phyloP scores from a whole-genome alignment of 2,329 filamentous ascomycete genomes.

The Colletotrichum phormii region DNA sequence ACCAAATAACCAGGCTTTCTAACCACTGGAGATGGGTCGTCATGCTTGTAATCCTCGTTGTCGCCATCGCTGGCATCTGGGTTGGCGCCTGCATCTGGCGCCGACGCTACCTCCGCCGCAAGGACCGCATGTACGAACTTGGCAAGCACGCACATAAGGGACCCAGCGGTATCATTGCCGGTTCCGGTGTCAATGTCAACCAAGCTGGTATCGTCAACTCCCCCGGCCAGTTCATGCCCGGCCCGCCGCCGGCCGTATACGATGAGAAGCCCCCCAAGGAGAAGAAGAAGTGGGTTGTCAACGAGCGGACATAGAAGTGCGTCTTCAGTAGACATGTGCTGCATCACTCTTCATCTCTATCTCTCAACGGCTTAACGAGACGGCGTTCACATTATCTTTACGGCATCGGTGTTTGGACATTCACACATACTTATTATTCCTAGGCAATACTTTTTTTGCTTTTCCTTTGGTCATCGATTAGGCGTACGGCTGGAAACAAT shows the following conservation, averaged over 20 bases:
- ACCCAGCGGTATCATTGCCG: constrained; percentile 49
- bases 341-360: constrained; percentile 4
- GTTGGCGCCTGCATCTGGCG: constrained; percentile 77
- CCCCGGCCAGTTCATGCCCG: constrained; percentile 49
- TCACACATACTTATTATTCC: constrained; percentile 17
- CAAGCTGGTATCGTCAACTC: constrained; percentile 40
- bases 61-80: constrained; percentile 76
- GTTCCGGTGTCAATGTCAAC: constrained; percentile 42
- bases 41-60: constrained; percentile 79
- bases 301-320: constrained; percentile 52
- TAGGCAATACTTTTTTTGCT: constrained; percentile 18
- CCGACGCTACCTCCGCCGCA: constrained; percentile 78
- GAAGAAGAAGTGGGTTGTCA: constrained; percentile 62
- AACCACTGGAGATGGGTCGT: constrained; percentile 84
- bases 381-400: constrained; percentile 30
- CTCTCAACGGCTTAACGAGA: constrained; percentile 32
- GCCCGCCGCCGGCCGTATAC: constrained; percentile 42
- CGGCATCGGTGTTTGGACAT: constrained; percentile 32
- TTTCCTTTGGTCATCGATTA: constrained; percentile 9
- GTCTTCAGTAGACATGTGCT: background rate
- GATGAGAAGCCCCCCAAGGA: constrained; percentile 52
- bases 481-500: constrained; percentile 26
- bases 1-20: constrained; percentile 64
- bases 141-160: constrained; percentile 51
- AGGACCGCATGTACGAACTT: constrained; percentile 67